These are phyloP conservation scores for Pulveroboletus sp. DNA, from an alignment of 768 basidiomycete species.

Conservation along the genomic window DNA sequence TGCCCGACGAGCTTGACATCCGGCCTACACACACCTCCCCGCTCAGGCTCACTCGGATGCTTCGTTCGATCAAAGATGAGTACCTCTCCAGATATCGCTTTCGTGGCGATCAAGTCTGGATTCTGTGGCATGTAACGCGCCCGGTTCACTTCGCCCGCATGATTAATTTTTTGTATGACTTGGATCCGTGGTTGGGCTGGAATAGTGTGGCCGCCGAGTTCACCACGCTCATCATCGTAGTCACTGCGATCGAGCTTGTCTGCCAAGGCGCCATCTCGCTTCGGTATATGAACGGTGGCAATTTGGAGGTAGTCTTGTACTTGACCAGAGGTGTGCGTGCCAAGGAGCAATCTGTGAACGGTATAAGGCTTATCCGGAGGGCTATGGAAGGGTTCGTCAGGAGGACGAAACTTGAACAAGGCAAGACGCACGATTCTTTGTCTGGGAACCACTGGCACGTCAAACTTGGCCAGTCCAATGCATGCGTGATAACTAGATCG, in stretches of 20 bases:
- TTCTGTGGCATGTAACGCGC: constrained; percentile 99
- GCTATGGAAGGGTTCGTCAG: constrained; percentile 36
- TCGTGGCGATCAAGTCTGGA: constrained; percentile 94
- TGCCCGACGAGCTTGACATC: constrained; percentile 91
- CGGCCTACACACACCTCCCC: constrained; percentile 79
- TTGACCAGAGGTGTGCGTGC: constrained; percentile 95
- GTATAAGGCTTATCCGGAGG: constrained; percentile 92
- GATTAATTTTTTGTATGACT: constrained; percentile 92
- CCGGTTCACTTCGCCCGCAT: constrained; percentile 91
- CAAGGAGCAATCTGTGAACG: constrained; percentile 88
- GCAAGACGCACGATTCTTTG: constrained; percentile 73
- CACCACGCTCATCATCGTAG: constrained; percentile 91
- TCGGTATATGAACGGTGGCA: constrained; percentile 89
- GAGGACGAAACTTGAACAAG: background rate
- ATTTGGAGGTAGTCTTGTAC: constrained; percentile 95
- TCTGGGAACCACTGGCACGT: constrained; percentile 99
- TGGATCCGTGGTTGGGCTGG: constrained; percentile 83
- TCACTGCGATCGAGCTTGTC: constrained; percentile 73
- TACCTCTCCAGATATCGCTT: constrained; percentile 86
- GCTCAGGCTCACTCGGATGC: constrained; percentile 89
- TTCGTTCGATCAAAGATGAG: constrained; percentile 96
- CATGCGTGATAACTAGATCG: constrained; percentile 95
- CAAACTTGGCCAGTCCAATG: constrained; percentile 95
- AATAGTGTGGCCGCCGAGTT: constrained; percentile 88
- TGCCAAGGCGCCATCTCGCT: constrained; percentile 61